Evolutionary conservation across 164 flowering plant species (phyloP), one percentile per base, ranked within the genome.

Genomic region (Nymphaea colorata): DNA sequence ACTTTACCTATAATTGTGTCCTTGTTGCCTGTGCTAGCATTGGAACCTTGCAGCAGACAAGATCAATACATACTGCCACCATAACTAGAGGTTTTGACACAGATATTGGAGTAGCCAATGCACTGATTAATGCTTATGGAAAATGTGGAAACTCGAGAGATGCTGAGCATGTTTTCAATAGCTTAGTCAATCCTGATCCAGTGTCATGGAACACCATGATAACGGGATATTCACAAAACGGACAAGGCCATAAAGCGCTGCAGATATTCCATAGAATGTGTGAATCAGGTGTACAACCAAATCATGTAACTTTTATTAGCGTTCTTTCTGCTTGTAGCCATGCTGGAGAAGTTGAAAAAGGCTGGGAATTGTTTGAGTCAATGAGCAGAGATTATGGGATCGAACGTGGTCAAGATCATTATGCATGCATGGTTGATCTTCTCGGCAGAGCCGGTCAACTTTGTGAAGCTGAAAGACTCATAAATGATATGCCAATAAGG

Each of bases 371-470:
- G 43, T 67, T 57, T 8, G 12, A 67, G 18, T 41, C 44, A 55
- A 67, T 67, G 63, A 59, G 69, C 43, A 67, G 45, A 57, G 69
- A 67, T 42, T 44, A 59, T 42, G 63, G 63, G n/a, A 47, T 53
- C 2, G 41, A 47, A 36, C 68, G 60, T 44, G 51, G 57, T 47
- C 18, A 55, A 53, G 68, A 66, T 60, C 68, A 66, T 59, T 53
- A 55, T 53, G 43, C 68, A 44, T 66, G 60, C 53, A 66, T 66
- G 68, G 60, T 66, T 47, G 43, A 66, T 55, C 61, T 66, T 53
- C 61, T 53, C 2, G 68, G 68, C 25, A 16, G 68, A 43, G 68
- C 68, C 4, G 68, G 68, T 15, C 61, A 51, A 16, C 61, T 66
- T 47, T 17, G 25, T 25, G 64, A 68, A 59, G 70, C 41, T 44